Conservation (phyloP, 192 early-diverging fungal species). For the Coemansia sp. region DNA sequence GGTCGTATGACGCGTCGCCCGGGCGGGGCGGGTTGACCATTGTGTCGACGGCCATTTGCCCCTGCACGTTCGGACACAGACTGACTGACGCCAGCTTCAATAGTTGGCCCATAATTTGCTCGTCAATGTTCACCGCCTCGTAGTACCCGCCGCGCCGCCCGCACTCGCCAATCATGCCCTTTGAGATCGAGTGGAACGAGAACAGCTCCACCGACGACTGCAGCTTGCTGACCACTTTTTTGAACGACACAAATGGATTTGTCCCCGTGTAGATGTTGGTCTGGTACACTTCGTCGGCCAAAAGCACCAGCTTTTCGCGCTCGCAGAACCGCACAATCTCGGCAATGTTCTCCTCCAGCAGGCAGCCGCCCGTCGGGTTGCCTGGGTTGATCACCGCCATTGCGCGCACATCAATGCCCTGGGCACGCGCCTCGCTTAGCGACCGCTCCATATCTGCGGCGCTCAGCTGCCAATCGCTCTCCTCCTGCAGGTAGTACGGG, state of each 20-base stretch:
- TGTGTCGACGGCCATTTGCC: conserved; percentile 91
- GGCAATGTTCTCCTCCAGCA: conserved; percentile 77
- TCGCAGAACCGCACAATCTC: conserved; percentile 90
- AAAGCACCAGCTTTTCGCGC: conserved; percentile 74
- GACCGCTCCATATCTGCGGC: conserved; percentile 66
- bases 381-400: conserved; percentile 98
- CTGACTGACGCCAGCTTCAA: conserved; percentile 93
- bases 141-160: conserved; percentile 97
- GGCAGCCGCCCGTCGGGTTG: conserved; percentile 95
- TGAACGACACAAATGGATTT: conserved; percentile 94
- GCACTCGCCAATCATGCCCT: conserved; percentile 99
- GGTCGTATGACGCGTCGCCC: conserved; percentile 74
- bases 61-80: conserved; percentile 92
- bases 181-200: conserved; percentile 95
- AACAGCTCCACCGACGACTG: conserved; percentile 81
- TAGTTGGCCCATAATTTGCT: conserved; percentile 73
- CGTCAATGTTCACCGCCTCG: conserved; percentile 85
- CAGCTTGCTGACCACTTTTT: conserved; percentile 86
- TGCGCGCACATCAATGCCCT: conserved; percentile 87
- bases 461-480: conserved; percentile 77
- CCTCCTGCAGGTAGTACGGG: conserved; percentile 91
- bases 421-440: conserved; percentile 60
- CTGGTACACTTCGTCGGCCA: conserved; percentile 99
- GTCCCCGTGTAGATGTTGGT: conserved; percentile 83
- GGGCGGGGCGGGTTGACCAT: conserved; percentile 88